These are phyloP conservation scores for Biscogniauxia marginata DNA, from an alignment of 2,329 filamentous ascomycete genomes.

Conservation along the genomic window DNA sequence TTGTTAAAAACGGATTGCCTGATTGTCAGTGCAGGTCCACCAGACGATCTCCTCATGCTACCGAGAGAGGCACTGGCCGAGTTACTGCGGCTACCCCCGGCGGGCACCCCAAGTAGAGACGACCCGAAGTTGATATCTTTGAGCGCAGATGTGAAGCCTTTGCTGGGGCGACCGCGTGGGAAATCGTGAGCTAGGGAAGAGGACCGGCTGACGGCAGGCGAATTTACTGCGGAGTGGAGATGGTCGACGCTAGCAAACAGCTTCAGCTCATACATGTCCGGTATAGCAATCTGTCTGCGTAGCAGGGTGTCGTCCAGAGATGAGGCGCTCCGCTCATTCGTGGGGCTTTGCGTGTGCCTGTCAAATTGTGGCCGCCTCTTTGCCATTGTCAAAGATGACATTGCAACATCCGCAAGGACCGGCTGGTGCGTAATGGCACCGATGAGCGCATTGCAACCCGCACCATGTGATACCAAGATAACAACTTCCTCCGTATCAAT, in stretches of 20 bases:
- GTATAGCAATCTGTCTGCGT: slow-evolving; percentile 41
- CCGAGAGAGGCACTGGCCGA: slow-evolving; percentile 44
- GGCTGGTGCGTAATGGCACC: slow-evolving; percentile 89
- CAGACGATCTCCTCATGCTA: slow-evolving; percentile 34
- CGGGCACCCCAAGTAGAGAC: slow-evolving; percentile 39
- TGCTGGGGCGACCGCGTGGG: slow-evolving; percentile 39
- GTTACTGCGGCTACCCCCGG: slow-evolving; percentile 42
- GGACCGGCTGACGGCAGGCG: slow-evolving; percentile 32
- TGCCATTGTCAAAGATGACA: slow-evolving; percentile 90
- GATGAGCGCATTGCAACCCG: slow-evolving; percentile 93
- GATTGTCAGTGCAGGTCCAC: slow-evolving; percentile 15
- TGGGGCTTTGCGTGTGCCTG: slow-evolving; percentile 30
- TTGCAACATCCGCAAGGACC: slow-evolving; percentile 83
- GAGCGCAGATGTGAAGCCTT: slow-evolving; percentile 35
- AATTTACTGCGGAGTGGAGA: slow-evolving; percentile 48
- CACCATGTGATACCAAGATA: slow-evolving; percentile 88
- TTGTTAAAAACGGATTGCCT: slow-evolving; percentile 26
- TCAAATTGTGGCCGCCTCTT: slow-evolving; percentile 54
- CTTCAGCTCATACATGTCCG: slow-evolving; percentile 70
- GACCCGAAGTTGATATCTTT: slow-evolving; percentile 28
- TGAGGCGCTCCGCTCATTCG: slow-evolving; percentile 17
- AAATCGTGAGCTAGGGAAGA: slow-evolving; percentile 33
- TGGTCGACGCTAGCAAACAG: slow-evolving; percentile 76
- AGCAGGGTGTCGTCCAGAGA: slow-evolving; percentile 28
- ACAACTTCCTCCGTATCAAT: slow-evolving; percentile 74